These are phyloP conservation scores for Neoascochyta sp. DNA, from an alignment of 2,329 filamentous ascomycete species.

Conservation along the genomic window DNA sequence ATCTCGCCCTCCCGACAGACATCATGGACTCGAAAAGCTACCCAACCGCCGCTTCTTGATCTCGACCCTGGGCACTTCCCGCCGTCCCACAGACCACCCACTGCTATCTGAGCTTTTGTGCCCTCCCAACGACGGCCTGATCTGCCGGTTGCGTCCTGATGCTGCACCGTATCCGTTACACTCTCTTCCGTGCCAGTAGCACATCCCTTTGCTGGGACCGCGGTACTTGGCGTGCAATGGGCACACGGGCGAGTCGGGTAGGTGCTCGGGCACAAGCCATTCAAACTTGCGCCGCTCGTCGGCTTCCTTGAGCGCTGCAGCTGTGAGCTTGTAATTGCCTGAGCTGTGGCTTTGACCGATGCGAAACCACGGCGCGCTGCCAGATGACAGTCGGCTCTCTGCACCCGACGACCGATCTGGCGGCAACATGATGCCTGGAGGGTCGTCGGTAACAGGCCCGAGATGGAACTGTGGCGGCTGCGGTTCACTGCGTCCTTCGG, in stretches of 20 bases:
- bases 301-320: slow-evolving; percentile 10
- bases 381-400: too few relatives aligned
- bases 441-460: slow-evolving; percentile 5
- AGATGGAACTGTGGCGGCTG: slow-evolving; percentile 3
- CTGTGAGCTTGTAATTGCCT: too few relatives aligned
- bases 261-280: slow-evolving; percentile 44
- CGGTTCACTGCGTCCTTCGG: slow-evolving; percentile 16
- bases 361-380: slow-evolving; percentile 16
- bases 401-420: slow-evolving; percentile 4
- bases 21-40: slow-evolving; percentile 15
- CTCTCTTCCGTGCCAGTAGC: slow-evolving; percentile 40
- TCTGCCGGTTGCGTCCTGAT: slow-evolving; percentile 1
- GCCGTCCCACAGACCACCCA: slow-evolving; percentile 5
- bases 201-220: slow-evolving; percentile 39
- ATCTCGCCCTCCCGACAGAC: too few relatives aligned
- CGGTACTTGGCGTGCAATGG: slow-evolving; percentile 41
- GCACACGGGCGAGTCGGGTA: slow-evolving; percentile 44
- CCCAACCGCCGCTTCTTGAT: slow-evolving; percentile 15
- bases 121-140: neutral
- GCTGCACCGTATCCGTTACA: slow-evolving; percentile 6
- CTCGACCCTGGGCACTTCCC: slow-evolving; percentile 2
- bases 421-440: neutral
- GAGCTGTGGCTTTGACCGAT: slow-evolving; percentile 7
- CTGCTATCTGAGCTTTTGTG: neutral
- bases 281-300: slow-evolving; percentile 36